Conservation (phyloP, 805 yeast genomes). For the Kodamaea sagamina region DNA sequence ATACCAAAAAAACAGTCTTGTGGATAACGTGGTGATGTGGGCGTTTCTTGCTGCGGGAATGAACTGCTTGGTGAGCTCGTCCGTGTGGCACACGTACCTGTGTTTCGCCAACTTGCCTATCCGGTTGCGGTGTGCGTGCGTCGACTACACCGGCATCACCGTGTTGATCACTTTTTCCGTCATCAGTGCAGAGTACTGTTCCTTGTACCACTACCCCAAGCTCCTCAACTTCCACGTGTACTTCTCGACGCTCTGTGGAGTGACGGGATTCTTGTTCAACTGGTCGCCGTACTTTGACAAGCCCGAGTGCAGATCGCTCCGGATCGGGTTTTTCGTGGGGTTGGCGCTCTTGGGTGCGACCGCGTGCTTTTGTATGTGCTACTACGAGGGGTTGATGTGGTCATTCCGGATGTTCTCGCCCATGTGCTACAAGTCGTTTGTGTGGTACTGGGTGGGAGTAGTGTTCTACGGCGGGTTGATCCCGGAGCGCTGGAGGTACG, state of each 20-base stretch:
- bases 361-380: constrained; percentile 58
- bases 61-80: constrained; percentile 76
- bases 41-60: constrained; percentile 71
- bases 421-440: constrained; percentile 62
- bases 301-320: constrained; percentile 77
- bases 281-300: constrained; percentile 93
- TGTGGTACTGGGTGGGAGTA: constrained; percentile 80
- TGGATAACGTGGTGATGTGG: constrained; percentile 53
- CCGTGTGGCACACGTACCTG: constrained; percentile 89
- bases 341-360: constrained; percentile 74
- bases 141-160: constrained; percentile 94
- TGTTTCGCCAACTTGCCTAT: constrained; percentile 64
- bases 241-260: constrained; percentile 67
- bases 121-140: constrained; percentile 82
- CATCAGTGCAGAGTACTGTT: constrained; percentile 79
- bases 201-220: constrained; percentile 65
- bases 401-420: constrained; percentile 65
- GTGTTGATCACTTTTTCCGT: constrained; percentile 87
- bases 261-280: constrained; percentile 72
- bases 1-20: constrained; percentile 45
- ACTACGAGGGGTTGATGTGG: constrained; percentile 54
- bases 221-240: constrained; percentile 49
- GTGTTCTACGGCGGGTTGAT: constrained; percentile 82
- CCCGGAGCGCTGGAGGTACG: constrained; percentile 86
- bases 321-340: constrained; percentile 79